Evolutionary conservation across 106 monocot genomes (phyloP), one percentile per base, ranked within the genome.

Genomic region (Allium cepa): DNA sequence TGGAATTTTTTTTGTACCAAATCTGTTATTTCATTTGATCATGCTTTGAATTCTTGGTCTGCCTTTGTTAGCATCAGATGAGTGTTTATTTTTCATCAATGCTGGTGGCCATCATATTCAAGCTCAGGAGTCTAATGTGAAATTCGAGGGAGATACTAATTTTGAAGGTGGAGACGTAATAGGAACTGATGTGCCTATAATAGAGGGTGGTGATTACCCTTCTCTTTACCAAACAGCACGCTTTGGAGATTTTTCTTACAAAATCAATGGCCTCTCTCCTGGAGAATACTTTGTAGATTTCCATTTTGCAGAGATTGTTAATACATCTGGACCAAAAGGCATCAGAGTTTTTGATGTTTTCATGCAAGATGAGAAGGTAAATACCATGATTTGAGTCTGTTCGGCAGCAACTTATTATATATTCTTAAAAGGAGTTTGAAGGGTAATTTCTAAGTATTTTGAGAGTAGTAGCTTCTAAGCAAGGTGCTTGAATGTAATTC

Each of bases 301-400:
- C 18, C 89, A 94, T 70, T 94, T 94, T 62, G 81, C 89, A 1
- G 93, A 94, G 80, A 94, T 94, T 51, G 70, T 94, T 36, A 74
- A 89, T 68, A 89, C 79, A 49, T 67, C 70, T 76, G 93, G 93
- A 7, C 93, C 93, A 49, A 89, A 89, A 76, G 88, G 84, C 50
- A 89, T 89, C 16, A 79, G 93, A 72, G 78, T 85, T 1, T 94
- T 94, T 60, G 79, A 94, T 82, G 84, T 89, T 49, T 84, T 76
- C 36, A 59, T 84, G 10, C 93, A 94, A 80, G 86, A 87, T 62
- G 81, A 94, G 12, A 89, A 91, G 91, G 93, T 69, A 78, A 79
- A 75, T 60, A 14, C 8, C 36, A 36, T 5, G 36, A 3, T 36
- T 36, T 36, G 22, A 36, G 36, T 36, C 36, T 5, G 36, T 36